Evolutionary conservation across 306 rosid genomes (phyloP), one percentile per base, ranked within the genome.

Genomic region (Styphnolobium japonicum): DNA sequence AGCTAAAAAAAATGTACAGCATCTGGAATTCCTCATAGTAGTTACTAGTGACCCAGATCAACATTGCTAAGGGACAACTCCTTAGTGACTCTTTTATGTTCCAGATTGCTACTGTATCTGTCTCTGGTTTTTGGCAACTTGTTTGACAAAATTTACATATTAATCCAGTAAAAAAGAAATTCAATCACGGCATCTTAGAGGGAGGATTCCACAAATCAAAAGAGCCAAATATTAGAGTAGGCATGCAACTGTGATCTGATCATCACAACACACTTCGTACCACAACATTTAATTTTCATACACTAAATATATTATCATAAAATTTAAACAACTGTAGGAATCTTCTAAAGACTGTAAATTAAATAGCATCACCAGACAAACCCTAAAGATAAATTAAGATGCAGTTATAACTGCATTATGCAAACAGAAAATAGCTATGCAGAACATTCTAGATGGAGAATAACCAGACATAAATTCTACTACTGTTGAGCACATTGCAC

Each of bases 401-500:
- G 86, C 78, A 79, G 78, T 40, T 67, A 74, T 58, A 40, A 60
- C 78, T 75, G 81, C 87, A 79, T 80, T 75, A 75, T 75, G 84
- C 53, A 75, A 75, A 69, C 75, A 74, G 0, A 67, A 66, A 36
- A 51, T n/a, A 68, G 40, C 15, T 75, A 84, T 52, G 36, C 66
- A 52, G 29, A 48, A 53, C 22, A 84, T 37, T 52, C 39, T 43
- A 74, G 43, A 33, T 37, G 39, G 40, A 10, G 4, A 46, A 58
- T 45, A 46, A 31, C 22, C 55, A n/a, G n/a, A n/a, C n/a, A n/a
- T n/a, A n/a, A n/a, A n/a, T n/a, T n/a, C n/a, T n/a, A n/a, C 36
- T 29, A 92, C 88, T 89, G 94, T 76, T 92, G 94, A 45, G 94
- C 91, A 78, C 94, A 92, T 63, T 88, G 97, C 76, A 92, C 90